Evolutionary conservation across 768 basidiomycete genomes (phyloP).

Genomic region (Cytidiella melzeri): DNA sequence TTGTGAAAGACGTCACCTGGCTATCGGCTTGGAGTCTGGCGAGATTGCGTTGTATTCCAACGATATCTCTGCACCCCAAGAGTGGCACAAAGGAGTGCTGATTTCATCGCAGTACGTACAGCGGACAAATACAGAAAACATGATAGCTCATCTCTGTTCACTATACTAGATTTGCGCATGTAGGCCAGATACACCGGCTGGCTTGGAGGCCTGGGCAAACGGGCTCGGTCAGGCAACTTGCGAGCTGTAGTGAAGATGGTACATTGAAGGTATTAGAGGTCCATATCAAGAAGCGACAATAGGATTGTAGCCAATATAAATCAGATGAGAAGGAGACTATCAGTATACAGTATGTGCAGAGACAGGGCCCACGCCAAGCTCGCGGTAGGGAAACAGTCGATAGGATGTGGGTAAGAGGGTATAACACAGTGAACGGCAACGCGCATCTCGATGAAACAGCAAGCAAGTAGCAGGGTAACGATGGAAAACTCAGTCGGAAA

Average conservation of each 20-base stretch:
- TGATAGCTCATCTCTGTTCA: not conserved
- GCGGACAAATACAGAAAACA: no score
- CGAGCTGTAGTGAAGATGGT: constrained; percentile 91
- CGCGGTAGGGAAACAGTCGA: constrained; percentile 59
- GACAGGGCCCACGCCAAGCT: constrained; percentile 36
- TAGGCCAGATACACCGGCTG: constrained; percentile 72
- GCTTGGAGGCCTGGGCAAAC: constrained; percentile 60
- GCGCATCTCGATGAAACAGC: constrained; percentile 44
- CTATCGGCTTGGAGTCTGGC: constrained; percentile 83
- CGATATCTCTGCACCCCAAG: constrained; percentile 20
- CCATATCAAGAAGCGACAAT: constrained; percentile 42
- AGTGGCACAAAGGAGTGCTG: constrained; percentile 42
- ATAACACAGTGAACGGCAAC: constrained; percentile 52
- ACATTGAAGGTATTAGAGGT: constrained; percentile 74
- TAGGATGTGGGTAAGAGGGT: constrained; percentile 50
- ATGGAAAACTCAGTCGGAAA: constrained; percentile 26
- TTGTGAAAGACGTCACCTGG: constrained; percentile 48
- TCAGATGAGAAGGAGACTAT: constrained; percentile 26
- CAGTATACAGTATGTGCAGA: constrained; percentile 68
- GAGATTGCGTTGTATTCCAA: constrained; percentile 59
- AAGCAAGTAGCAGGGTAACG: constrained; percentile 31
- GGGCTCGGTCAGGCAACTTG: constrained; percentile 44
- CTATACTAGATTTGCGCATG: constrained; percentile 55
- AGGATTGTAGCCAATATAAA: constrained; percentile 29
- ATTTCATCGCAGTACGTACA: constrained; percentile 46